Evolutionary conservation across 1,284 basidiomycete genomes (phyloP).

Genomic region (Dichomitus squalens): DNA sequence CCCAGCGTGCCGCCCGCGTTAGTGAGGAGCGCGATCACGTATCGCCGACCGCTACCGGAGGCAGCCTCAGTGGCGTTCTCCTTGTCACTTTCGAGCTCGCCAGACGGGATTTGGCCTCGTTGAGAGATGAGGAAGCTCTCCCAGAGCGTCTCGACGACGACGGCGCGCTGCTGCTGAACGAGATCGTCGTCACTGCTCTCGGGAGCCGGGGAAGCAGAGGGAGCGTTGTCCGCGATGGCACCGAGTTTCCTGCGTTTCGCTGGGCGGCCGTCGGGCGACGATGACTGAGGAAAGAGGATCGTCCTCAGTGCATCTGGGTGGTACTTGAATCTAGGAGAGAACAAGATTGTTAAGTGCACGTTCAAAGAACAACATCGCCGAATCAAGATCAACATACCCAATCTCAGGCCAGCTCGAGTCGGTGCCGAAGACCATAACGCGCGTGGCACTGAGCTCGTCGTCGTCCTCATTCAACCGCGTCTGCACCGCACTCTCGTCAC

Average conservation of each 20-base stretch:
- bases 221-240: slow-evolving; percentile 7
- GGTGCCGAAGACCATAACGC: slow-evolving; percentile 34
- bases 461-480: slow-evolving; percentile 19
- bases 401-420: slow-evolving; percentile 24
- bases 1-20: slow-evolving; percentile 21
- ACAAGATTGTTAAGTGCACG: not conserved
- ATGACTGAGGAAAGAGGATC: slow-evolving; percentile 43
- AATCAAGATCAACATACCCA: slow-evolving; percentile 23
- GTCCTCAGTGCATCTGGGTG: slow-evolving; percentile 47
- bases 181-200: slow-evolving; percentile 7
- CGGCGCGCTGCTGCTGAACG: slow-evolving; percentile 19
- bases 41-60: slow-evolving; percentile 13
- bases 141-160: slow-evolving; percentile 35
- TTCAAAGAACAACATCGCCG: no score
- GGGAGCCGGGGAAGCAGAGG: slow-evolving; percentile 17
- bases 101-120: slow-evolving; percentile 21
- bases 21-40: slow-evolving; percentile 26
- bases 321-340: slow-evolving; percentile 56
- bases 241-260: slow-evolving; percentile 20
- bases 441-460: slow-evolving; percentile 33
- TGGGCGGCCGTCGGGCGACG: slow-evolving; percentile 13
- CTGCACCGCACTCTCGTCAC: slow-evolving; percentile 19
- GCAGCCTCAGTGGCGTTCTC: slow-evolving; percentile 24
- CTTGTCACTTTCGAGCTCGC: slow-evolving; percentile 24
- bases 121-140: slow-evolving; percentile 36